Evolutionary conservation across 179 eudicot genomes (phyloP), one percentile per base, ranked within the genome.

Genomic region (Silene noctiflora): DNA sequence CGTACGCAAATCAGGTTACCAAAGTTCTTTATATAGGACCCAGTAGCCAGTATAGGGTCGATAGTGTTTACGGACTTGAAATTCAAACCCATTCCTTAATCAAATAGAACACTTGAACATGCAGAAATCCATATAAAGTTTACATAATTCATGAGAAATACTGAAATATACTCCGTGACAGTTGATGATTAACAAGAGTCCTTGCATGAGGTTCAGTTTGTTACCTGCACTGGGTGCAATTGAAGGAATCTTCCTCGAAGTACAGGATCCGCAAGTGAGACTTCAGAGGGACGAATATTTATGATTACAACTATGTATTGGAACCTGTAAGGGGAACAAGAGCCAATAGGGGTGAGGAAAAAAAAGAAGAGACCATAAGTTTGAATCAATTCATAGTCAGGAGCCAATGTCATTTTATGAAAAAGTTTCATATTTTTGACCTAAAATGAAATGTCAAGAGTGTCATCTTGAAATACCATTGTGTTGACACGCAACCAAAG

Each of bases 191-290:
- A 67, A 67, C 71, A n/a, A 31, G 24, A 39, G 71, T 33, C 13
- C 24, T 19, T 10, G 48, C 8, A 46, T 22, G 58, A 12, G 7
- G 29, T 20, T 44, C 12, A 11, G 74, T 39, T 59, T 64, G 33
- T 71, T 79, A 95, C 99, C 98, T 85, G 99, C 31, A 91, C 76
- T 31, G 98, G 97, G 77, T 95, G 98, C 85, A 95, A 73, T 69
- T 90, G 85, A 14, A 95, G 73, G 73, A 78, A 53, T 85, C 79
- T 90, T 27, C 82, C 85, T 78, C 82, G 77, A 21, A 91, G 78
- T 51, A 81, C 82, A 66, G 92, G 87, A 77, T 73, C 78, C 22
- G 84, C 56, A 77, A 90, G 85, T 63, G 86, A 80, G 75, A 86
- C 81, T 69, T 80, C 89, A 72, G 84, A 83, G 13, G 97, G 90